A percentile compares a stretch with the other conserved stretches of the same genome.
phyloP scores from a whole-genome alignment of 169 alveolate genomes.

The Babesia sp. region DNA sequence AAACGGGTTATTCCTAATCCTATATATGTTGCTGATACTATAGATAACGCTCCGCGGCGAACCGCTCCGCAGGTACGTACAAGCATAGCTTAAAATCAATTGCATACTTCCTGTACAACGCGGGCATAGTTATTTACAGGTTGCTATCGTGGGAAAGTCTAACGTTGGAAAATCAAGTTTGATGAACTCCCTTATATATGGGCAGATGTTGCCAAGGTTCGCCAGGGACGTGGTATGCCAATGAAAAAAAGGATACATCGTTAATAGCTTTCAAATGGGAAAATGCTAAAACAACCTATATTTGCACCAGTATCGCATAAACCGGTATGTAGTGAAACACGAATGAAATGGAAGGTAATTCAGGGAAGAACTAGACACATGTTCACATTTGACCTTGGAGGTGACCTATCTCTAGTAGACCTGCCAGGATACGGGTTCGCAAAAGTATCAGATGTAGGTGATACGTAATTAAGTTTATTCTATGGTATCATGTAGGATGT shows the following conservation, averaged over 20 bases:
- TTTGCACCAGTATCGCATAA: slow-evolving; percentile 79
- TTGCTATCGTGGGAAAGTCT: slow-evolving; percentile 89
- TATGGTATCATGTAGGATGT: slow-evolving; percentile 29
- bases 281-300: slow-evolving; percentile 62
- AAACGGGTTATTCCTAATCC: slow-evolving; percentile 82
- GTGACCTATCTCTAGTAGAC: slow-evolving; percentile 79
- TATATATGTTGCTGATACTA: slow-evolving; percentile 82
- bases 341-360: neutral
- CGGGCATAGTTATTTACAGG: slow-evolving; percentile 52
- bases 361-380: slow-evolving; percentile 86
- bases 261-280: slow-evolving; percentile 54
- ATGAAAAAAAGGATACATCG: no score
- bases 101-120: neutral
- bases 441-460: slow-evolving; percentile 69
- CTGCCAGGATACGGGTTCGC: slow-evolving; percentile 88
- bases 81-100: neutral
- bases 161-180: slow-evolving; percentile 92
- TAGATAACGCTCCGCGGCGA: slow-evolving; percentile 74
- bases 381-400: slow-evolving; percentile 79
- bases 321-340: slow-evolving; percentile 67
- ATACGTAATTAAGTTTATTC: neutral
- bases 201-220: slow-evolving; percentile 72
- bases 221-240: slow-evolving; percentile 62
- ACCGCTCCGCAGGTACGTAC: slow-evolving; percentile 78
- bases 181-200: slow-evolving; percentile 84